A percentile compares a stretch with the other conserved stretches of the same genome.
These are phyloP conservation scores for Russula virescens DNA, from an alignment of 768 basidiomycete species.

Conservation along the genomic window DNA sequence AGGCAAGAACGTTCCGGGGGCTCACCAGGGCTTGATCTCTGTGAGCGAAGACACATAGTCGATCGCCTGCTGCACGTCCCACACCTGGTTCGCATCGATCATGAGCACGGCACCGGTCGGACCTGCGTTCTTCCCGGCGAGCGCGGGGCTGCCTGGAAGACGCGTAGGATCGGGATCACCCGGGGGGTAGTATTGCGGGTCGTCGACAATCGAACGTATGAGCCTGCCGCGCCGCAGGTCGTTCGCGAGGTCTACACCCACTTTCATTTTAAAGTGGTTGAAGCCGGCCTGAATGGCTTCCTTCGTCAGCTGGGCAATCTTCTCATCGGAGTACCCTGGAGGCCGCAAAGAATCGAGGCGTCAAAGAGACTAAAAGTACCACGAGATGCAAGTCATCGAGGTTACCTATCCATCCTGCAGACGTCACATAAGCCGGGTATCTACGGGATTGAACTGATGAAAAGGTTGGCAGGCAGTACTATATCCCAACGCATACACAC, in stretches of 20 bases:
- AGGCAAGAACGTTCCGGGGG: background rate
- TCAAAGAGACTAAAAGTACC: background rate
- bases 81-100: conserved; percentile 97
- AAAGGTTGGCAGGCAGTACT: background rate
- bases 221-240: conserved; percentile 84
- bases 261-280: conserved; percentile 99
- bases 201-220: conserved; percentile 93
- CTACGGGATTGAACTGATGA: conserved; percentile 32
- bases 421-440: conserved; percentile 93
- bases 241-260: conserved; percentile 74
- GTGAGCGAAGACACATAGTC: conserved; percentile 80
- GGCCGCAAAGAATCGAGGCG: background rate
- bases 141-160: conserved; percentile 53
- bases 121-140: conserved; percentile 88
- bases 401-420: conserved; percentile 82
- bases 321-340: conserved; percentile 85
- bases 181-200: conserved; percentile 79
- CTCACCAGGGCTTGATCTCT: conserved; percentile 81
- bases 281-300: conserved; percentile 84
- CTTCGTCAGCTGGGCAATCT: conserved; percentile 77
- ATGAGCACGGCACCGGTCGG: conserved; percentile 92
- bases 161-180: conserved; percentile 43
- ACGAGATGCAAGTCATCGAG: background rate
- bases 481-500: conserved; percentile 33
- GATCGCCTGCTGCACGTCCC: conserved; percentile 91